Evolutionary conservation across 768 basidiomycete species (phyloP).

Genomic region (Naganishia randhawae): DNA sequence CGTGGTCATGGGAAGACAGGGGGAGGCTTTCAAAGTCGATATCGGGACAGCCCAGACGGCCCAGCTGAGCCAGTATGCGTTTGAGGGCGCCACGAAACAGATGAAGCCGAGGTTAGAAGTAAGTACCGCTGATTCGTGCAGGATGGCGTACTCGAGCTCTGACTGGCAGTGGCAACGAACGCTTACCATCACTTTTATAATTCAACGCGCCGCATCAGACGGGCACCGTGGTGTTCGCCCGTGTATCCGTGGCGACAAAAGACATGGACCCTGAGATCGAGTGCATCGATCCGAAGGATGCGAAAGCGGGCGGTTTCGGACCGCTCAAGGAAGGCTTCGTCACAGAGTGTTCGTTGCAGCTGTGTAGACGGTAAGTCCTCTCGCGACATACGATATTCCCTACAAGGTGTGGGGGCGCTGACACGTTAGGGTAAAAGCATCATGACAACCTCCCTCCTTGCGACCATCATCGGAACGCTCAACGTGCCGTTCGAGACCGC

Average conservation of each 20-base stretch:
- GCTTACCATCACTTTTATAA: neutral
- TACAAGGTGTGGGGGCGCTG: neutral
- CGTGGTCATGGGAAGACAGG: conserved; percentile 68
- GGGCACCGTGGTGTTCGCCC: conserved; percentile 82
- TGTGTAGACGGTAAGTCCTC: conserved; percentile 72
- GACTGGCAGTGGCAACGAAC: neutral
- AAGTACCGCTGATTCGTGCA: neutral
- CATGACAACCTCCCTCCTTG: conserved; percentile 69
- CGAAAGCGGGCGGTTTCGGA: conserved; percentile 87
- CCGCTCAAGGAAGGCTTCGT: conserved; percentile 87
- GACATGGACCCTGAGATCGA: conserved; percentile 98
- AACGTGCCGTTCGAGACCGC: conserved; percentile 82
- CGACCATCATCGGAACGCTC: conserved; percentile 62
- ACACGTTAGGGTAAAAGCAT: conserved; percentile 13
- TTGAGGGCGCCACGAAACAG: conserved; percentile 91
- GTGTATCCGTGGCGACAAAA: conserved; percentile 87
- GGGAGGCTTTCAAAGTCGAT: conserved; percentile 89
- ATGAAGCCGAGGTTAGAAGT: conserved; percentile 93
- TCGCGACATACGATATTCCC: too few relatives aligned
- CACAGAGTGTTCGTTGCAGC: conserved; percentile 71
- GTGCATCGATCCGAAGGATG: conserved; percentile 89
- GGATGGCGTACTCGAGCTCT: too few relatives aligned
- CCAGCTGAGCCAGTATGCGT: conserved; percentile 80
- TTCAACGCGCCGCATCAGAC: conserved; percentile 57
- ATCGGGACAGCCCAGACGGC: conserved; percentile 85